phyloP scores from a whole-genome alignment of 805 yeast genomes.

The Wickerhamiella parazyma region DNA sequence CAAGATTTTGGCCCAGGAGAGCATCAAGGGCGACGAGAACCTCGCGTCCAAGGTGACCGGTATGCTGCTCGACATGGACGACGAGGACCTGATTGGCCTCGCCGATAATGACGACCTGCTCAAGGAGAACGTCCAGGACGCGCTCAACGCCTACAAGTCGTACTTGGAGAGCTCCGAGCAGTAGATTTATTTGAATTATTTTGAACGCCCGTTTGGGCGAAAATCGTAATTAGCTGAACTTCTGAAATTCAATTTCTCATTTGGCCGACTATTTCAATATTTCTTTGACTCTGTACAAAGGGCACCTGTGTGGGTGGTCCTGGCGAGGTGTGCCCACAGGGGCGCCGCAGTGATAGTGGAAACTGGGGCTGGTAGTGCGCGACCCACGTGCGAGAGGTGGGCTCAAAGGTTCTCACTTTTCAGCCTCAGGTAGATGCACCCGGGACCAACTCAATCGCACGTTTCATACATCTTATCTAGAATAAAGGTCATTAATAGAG shows the following conservation, averaged over 20 bases:
- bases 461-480: no score
- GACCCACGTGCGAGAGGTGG: no score
- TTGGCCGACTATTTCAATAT: no score
- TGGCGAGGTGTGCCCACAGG: no score
- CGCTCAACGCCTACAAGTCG: constrained; percentile 84
- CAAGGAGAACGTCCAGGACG: constrained; percentile 86
- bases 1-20: constrained; percentile 68
- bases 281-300: no score
- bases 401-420: no score
- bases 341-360: no score
- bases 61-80: constrained; percentile 93
- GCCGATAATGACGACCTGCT: constrained; percentile 83
- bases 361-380: no score
- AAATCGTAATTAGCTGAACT: background rate
- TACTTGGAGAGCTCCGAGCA: constrained; percentile 47
- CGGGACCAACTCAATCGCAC: no score
- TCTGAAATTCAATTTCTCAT: no score
- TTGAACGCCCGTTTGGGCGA: background rate
- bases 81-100: constrained; percentile 75
- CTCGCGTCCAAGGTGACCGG: constrained; percentile 98
- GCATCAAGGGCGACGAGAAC: constrained; percentile 76
- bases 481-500: background rate
- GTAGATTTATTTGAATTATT: background rate
- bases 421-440: no score
- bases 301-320: no score